Evolutionary conservation across 1,284 basidiomycete species (phyloP), one percentile per base, ranked within the genome.

Genomic region (Mycena citricolor): DNA sequence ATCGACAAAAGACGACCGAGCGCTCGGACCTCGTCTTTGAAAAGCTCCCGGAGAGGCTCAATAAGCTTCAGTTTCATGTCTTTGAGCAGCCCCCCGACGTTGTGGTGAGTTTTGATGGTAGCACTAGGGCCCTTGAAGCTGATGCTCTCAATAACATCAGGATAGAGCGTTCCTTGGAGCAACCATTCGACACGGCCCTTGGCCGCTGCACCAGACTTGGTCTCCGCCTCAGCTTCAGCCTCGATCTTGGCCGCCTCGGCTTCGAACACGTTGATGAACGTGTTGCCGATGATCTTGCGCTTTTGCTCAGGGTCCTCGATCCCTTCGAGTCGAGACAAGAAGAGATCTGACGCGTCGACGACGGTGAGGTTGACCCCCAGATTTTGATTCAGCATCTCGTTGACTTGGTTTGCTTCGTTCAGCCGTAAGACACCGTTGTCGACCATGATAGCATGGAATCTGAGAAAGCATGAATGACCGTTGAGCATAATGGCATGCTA

Each of bases 1-100:
- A 99, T 99, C 49, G 80, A 77, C 42, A 99, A 81, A 14, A 99
- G 76, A 47, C 89, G 82, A 42, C 97, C 97, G 42, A 99, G 80
- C 0, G 86, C 89, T 45, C 97, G 87, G 35, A 99, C 97, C 69
- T 99, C 97, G 66, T 99, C 95, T 76, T 99, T 99, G 82, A 99
- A 99, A 19, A 99, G 77, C 71, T 99, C 97, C 28, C 97, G 79
- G 34, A 99, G 73, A 28, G 97, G 97, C 70, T 99, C 97, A 56
- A 99, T 98, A 32, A 99, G 78, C 73, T 99, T 99, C 56, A 99
- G 77, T 69, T 97, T 98, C 97, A 99, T 99, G 66, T 99, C 87
- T 61, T 90, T 91, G 49, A 99, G 73, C 34, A 99, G 73, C 8
- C 97, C 97, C 23, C 97, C 97, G 52, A 99, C 97, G 59, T 99